These are phyloP conservation scores for Penicillium turbatum DNA, from an alignment of 495 filamentous ascomycete species.

Conservation along the genomic window DNA sequence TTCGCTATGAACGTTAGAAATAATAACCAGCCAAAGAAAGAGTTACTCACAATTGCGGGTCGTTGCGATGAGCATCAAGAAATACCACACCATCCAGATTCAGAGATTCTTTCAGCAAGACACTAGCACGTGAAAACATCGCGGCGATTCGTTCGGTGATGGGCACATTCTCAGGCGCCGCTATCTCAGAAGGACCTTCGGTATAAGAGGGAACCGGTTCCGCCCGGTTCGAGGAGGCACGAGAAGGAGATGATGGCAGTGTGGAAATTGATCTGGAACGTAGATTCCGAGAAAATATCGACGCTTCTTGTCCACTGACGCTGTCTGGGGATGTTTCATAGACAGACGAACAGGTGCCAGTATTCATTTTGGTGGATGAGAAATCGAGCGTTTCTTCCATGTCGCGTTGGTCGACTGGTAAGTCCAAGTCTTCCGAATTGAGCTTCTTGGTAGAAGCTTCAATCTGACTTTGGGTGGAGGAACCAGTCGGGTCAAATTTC, in stretches of 20 bases:
- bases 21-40: neutral
- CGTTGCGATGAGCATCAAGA: conserved; percentile 25
- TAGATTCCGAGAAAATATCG: neutral
- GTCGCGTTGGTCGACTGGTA: neutral
- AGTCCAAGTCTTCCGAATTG: neutral
- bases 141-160: conserved; percentile 13
- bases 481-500: neutral
- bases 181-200: neutral
- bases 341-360: neutral
- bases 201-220: neutral
- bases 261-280: neutral
- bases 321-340: neutral
- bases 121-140: conserved; percentile 32
- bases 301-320: neutral
- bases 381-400: neutral
- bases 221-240: conserved; percentile 1
- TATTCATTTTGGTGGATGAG: neutral
- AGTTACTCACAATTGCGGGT: conserved; percentile 7
- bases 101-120: conserved; percentile 32
- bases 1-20: neutral
- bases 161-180: neutral
- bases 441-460: neutral
- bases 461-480: conserved; percentile 1
- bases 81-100: conserved; percentile 38
- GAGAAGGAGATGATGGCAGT: conserved; percentile 7